Conservation (phyloP, 768 basidiomycete species). For the Panaeolus papilionaceus region DNA sequence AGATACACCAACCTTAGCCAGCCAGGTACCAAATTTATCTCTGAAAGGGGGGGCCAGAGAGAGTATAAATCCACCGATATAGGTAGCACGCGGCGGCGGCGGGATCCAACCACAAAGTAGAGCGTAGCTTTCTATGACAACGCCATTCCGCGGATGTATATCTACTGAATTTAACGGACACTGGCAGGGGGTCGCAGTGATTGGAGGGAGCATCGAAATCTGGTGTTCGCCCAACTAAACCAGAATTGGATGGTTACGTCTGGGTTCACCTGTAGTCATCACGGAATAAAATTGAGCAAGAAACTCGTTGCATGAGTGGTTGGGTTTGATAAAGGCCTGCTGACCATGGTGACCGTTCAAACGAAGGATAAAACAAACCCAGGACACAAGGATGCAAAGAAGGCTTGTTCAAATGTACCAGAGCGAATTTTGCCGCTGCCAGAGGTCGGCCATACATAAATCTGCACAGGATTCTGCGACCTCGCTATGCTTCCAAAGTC, state of each 20-base stretch:
- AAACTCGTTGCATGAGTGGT: not conserved
- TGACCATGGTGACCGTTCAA: not conserved
- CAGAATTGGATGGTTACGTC: slow-evolving; percentile 2
- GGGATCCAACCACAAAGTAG: slow-evolving; percentile 20
- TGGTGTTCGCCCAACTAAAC: slow-evolving; percentile 6
- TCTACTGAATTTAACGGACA: slow-evolving; percentile 15
- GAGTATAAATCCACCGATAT: slow-evolving; percentile 17
- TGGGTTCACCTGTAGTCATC: not conserved
- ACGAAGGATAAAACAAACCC: not conserved
- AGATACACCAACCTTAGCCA: not conserved
- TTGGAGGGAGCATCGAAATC: slow-evolving; percentile 5
- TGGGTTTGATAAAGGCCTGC: not conserved
- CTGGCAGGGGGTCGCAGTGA: slow-evolving; percentile 14
- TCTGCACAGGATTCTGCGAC: slow-evolving; percentile 28
- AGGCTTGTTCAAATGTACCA: not conserved
- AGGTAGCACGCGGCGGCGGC: slow-evolving; percentile 31
- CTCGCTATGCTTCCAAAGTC: slow-evolving; percentile 20
- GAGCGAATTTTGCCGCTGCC: slow-evolving; percentile 12
- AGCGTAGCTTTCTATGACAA: slow-evolving; percentile 31
- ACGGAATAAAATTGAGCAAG: not conserved
- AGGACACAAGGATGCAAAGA: not conserved
- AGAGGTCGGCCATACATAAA: slow-evolving; percentile 20
- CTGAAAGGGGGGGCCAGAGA: slow-evolving; percentile 6
- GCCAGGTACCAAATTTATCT: slow-evolving; percentile 9
- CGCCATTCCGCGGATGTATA: slow-evolving; percentile 30